phyloP scores from a whole-genome alignment of 164 flowering plant species.

The Annona squamosa region DNA sequence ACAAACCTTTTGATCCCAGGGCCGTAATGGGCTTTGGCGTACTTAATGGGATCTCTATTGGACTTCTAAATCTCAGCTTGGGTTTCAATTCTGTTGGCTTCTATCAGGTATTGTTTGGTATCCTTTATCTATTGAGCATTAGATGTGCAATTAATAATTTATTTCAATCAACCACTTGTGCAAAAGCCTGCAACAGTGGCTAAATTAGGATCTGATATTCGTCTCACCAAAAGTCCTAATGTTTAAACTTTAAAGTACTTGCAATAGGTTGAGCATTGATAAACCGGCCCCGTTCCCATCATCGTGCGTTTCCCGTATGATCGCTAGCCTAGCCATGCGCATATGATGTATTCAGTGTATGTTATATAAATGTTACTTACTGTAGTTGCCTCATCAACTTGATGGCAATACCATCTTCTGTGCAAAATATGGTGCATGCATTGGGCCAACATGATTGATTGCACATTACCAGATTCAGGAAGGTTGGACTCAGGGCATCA shows the following conservation, averaged over 20 bases:
- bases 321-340: neutral
- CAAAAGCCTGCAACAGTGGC: too few relatives aligned
- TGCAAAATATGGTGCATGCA: neutral
- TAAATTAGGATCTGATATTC: too few relatives aligned
- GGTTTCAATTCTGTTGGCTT: slow-evolving; percentile 98
- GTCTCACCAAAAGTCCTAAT: too few relatives aligned
- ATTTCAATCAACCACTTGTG: too few relatives aligned
- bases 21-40: slow-evolving; percentile 90
- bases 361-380: too few relatives aligned
- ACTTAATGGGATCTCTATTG: slow-evolving; percentile 87
- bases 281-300: too few relatives aligned
- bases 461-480: neutral
- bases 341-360: neutral
- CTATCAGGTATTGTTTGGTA: slow-evolving; percentile 54
- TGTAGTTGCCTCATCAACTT: too few relatives aligned
- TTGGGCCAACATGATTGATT: neutral
- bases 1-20: slow-evolving; percentile 81
- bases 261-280: too few relatives aligned
- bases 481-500: neutral
- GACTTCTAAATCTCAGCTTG: slow-evolving; percentile 80
- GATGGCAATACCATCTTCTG: neutral
- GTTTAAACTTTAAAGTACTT: too few relatives aligned
- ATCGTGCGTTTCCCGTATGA: neutral
- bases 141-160: too few relatives aligned
- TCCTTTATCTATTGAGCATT: neutral